Percentiles rank a stretch among this genome's conserved stretches.
Conservation (phyloP, 106 monocot species). For the Triglochin maritima region DNA sequence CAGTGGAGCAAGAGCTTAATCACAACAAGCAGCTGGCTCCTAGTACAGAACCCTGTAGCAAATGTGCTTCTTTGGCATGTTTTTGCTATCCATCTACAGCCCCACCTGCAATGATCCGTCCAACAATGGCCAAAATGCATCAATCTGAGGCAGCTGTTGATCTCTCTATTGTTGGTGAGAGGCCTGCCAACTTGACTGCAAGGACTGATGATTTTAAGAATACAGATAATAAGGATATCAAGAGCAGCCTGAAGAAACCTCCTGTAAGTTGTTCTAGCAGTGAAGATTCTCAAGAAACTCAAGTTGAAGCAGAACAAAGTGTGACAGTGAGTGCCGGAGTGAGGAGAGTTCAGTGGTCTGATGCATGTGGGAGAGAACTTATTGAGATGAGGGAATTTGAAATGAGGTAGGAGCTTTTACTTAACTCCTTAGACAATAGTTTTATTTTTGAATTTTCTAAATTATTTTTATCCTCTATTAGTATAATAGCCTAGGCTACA, state of each 20-base stretch:
- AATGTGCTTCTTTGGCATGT: constrained; percentile 44
- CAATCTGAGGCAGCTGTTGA: constrained; percentile 9
- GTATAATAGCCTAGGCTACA: background rate
- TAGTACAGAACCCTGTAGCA: constrained; percentile 15
- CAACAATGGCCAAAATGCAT: constrained; percentile 15
- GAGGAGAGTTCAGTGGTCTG: constrained; percentile 74
- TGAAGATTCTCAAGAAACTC: constrained; percentile 20
- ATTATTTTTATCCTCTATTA: background rate
- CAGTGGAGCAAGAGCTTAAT: constrained; percentile 37
- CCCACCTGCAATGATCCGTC: constrained; percentile 13
- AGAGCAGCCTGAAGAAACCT: constrained; percentile 45
- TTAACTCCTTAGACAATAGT: background rate
- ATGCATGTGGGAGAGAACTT: constrained; percentile 60
- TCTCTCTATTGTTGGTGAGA: constrained; percentile 17
- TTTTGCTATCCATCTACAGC: constrained; percentile 35
- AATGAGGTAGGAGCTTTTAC: constrained; percentile 29
- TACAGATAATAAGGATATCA: constrained; percentile 31
- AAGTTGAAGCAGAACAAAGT: constrained; percentile 17
- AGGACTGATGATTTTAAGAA: constrained; percentile 17
- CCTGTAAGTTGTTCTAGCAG: constrained; percentile 14
- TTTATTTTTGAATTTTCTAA: too few relatives aligned
- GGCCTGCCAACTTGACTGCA: background rate
- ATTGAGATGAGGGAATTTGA: constrained; percentile 69
- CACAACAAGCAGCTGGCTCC: constrained; percentile 21
- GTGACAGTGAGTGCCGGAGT: constrained; percentile 21